Base-by-base conservation (phyloP, 2,329 filamentous ascomycete species). In the Thermoascus crustaceus region DNA sequence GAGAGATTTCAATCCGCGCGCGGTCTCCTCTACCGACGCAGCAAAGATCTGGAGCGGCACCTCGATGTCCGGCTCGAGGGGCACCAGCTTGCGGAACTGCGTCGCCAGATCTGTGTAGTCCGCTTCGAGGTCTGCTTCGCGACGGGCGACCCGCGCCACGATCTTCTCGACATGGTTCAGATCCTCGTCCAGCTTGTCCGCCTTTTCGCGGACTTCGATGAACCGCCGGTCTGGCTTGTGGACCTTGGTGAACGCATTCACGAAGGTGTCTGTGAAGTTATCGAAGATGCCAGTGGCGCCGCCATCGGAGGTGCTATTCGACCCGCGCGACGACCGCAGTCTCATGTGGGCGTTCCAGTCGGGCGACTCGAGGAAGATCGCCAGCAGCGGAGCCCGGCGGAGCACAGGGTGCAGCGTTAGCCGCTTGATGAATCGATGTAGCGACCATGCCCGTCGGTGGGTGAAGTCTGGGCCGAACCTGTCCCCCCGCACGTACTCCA, bases 311-410 rank as follows among this genome's bases (percentile, higher is more conserved):
- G 63, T 57, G 33, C 57, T 63, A 11, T 61, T 71, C 42, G 78
- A 75, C 18, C 71, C 75, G 30, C 89, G 75, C 34, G 76, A 72
- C 7, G 81, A 76, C 31, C 87, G 78, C 46, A 78, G 77, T 51
- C 80, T 80, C 88, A 98, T 95, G 30, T 86, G 89, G 21, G 87
- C 83, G 60, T 98, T 96, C 91, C 91, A 98, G 61, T 98, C 91
- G 17, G 75, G 76, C 40, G 82, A 88, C 63, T 98, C 91, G 44
- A 98, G 77, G 58, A 98, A 98, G 40, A 80, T 81, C 49, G 91
- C 82, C 20, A 98, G 71, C 23, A 96, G 78, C 17, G 80, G 73
- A 0, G 85, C 83, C 37, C 88, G 78, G 17, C 91, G 83, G 31
- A 98, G 75, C 11, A 89, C 81, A 0, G 91, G 91, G 54, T 98